These are phyloP conservation scores for Gyrodon lividus DNA, from an alignment of 768 basidiomycete species.

Conservation along the genomic window DNA sequence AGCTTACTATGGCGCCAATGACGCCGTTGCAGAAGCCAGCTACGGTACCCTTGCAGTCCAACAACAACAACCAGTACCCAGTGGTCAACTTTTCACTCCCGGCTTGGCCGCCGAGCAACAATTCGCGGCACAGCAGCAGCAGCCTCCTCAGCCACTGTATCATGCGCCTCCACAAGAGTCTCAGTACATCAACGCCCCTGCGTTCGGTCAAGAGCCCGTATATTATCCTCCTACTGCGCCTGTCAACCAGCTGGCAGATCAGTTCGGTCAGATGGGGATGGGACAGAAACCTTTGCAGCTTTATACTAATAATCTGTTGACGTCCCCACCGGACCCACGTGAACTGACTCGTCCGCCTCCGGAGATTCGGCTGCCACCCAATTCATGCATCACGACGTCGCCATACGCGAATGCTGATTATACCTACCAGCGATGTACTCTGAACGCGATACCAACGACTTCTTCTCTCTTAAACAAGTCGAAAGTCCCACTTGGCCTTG, in stretches of 20 bases:
- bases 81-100: conserved; percentile 77
- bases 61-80: conserved; percentile 37
- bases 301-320: conserved; percentile 88
- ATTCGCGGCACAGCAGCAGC: conserved; percentile 59
- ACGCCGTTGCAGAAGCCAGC: conserved; percentile 43
- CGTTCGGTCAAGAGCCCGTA: conserved; percentile 42
- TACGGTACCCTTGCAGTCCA: conserved; percentile 39
- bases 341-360: conserved; percentile 83
- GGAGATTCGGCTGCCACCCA: conserved; percentile 85
- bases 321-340: conserved; percentile 87
- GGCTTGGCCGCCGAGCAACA: conserved; percentile 71
- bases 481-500: conserved; percentile 85
- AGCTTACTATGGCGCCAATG: conserved; percentile 69
- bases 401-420: conserved; percentile 82
- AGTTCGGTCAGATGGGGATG: conserved; percentile 89
- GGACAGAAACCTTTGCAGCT: conserved; percentile 77
- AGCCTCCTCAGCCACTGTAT: conserved; percentile 46
- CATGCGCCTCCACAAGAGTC: conserved; percentile 43
- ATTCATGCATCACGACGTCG: conserved; percentile 74
- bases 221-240: conserved; percentile 39
- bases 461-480: conserved; percentile 84
- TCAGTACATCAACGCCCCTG: conserved; percentile 46
- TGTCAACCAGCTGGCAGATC: conserved; percentile 68
- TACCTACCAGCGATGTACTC: conserved; percentile 87
- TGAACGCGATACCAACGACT: conserved; percentile 92